A percentile compares a stretch with the other conserved stretches of the same genome.
phyloP scores from a whole-genome alignment of 2,329 filamentous ascomycete species.

The Dothideomycetidae sp. region DNA sequence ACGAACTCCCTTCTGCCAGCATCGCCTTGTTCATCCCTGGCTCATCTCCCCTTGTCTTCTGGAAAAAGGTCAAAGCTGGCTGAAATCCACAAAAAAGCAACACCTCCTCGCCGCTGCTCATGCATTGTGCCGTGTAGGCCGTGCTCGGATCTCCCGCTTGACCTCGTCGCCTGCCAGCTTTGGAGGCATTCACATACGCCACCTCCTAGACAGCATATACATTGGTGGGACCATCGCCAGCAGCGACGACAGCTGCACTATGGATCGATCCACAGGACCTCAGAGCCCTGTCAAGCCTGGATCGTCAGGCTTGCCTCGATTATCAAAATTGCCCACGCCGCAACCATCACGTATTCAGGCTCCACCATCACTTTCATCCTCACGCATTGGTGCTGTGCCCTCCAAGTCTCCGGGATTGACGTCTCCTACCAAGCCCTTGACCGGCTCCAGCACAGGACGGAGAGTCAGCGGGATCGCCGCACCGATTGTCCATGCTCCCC shows the following conservation, averaged over 20 bases:
- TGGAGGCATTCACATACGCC: too few species aligned
- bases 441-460: conserved; percentile 2
- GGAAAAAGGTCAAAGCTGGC: too few species aligned
- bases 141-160: conserved; percentile 1
- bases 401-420: conserved; percentile 8
- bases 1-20: too few species aligned
- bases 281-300: conserved; percentile 13
- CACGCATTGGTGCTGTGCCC: not conserved
- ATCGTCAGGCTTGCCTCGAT: conserved; percentile 33
- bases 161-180: too few species aligned
- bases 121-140: not conserved
- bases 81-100: too few species aligned
- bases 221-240: too few species aligned
- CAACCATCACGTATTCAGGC: conserved; percentile 22
- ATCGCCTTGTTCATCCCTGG: too few species aligned
- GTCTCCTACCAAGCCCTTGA: conserved; percentile 7
- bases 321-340: conserved; percentile 40
- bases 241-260: conserved; percentile 9
- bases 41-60: too few species aligned
- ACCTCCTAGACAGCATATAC: too few species aligned
- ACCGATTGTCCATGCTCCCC: not conserved
- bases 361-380: too few species aligned
- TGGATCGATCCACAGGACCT: conserved; percentile 21
- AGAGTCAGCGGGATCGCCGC: conserved; percentile 4
- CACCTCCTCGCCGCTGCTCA: not conserved